These are phyloP conservation scores for Dictyostelium firmibasis DNA, from an alignment of 78 protist genomes.

Conservation along the genomic window DNA sequence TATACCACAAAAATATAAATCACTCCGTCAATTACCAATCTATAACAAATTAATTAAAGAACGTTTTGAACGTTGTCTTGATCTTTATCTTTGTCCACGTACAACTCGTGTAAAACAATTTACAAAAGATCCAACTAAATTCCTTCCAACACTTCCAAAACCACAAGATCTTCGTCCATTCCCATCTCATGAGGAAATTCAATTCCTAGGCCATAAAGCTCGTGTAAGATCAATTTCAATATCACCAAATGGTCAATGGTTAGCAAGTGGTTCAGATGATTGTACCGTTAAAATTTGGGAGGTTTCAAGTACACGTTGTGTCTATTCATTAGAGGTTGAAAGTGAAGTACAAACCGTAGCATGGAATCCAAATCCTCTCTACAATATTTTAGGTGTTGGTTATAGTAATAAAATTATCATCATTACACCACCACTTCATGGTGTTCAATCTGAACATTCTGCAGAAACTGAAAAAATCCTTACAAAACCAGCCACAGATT, in stretches of 20 bases:
- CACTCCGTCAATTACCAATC: conserved; percentile 93
- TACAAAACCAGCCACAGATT: background rate
- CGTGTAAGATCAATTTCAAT: conserved; percentile 87
- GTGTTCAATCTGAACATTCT: background rate
- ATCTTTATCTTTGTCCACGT: conserved; percentile 96
- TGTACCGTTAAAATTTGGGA: conserved; percentile 93
- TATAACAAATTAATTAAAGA: conserved; percentile 88
- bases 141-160: conserved; percentile 94
- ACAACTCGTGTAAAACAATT: conserved; percentile 25
- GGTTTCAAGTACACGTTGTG: conserved; percentile 90
- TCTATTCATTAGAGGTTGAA: conserved; percentile 33
- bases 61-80: conserved; percentile 97
- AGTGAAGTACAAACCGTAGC: conserved; percentile 81
- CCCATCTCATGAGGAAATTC: conserved; percentile 87
- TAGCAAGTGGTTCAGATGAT: conserved; percentile 91
- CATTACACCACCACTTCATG: conserved; percentile 58
- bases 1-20: conserved; percentile 82
- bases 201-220: conserved; percentile 63
- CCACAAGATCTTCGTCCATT: conserved; percentile 96
- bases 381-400: conserved; percentile 84
- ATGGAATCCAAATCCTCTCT: conserved; percentile 89
- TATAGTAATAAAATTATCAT: conserved; percentile 23
- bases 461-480: conserved; percentile 34
- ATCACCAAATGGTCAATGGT: conserved; percentile 93
- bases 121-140: conserved; percentile 27